Evolutionary conservation across 768 basidiomycete species (phyloP), one percentile per base, ranked within the genome.

Genomic region (Phanerochaete carnosa): DNA sequence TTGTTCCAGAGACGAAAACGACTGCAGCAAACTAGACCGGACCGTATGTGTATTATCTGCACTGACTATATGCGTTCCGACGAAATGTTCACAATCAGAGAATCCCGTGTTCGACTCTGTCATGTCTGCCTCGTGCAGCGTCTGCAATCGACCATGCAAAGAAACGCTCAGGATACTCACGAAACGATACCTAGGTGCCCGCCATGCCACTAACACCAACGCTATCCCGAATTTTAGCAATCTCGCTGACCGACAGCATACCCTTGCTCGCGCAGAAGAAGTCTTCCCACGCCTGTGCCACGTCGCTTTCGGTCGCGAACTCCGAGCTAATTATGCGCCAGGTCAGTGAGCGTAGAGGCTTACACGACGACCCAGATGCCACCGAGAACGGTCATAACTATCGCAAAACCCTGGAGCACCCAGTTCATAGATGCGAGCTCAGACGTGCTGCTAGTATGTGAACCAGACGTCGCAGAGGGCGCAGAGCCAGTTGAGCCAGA

Each of bases 121-220:
- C 11, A n/a, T n/a, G n/a, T n/a, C n/a, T n/a, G n/a, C n/a, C n/a
- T n/a, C n/a, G n/a, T n/a, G n/a, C n/a, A n/a, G n/a, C n/a, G n/a
- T n/a, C n/a, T n/a, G n/a, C 37, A 39, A 19, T 9, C 37, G 37
- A 39, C 19, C 11, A 39, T 9, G 37, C 37, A 19, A 11, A 39
- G 11, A 9, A 39, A 11, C 37, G 19, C 37, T 39, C 9, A 9
- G 19, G 5, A 23, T 28, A 9, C 39, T 7, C 16, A 43, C 39
- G 11, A 43, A 12, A 19, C 39, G 19, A 9, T 19, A 19, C 6
- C 75, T 70, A 92, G 56, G 83, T 87, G 13, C 94, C 94, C 23
- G 87, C 90, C 94, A 95, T 95, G 29, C 94, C 95, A 45, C 86
- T 80, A 26, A 96, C 82, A 4, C 94, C 94, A 19, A 94, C 90